Conservation (phyloP, 2,329 filamentous ascomycete genomes). For the Fusarium pilosicola region DNA sequence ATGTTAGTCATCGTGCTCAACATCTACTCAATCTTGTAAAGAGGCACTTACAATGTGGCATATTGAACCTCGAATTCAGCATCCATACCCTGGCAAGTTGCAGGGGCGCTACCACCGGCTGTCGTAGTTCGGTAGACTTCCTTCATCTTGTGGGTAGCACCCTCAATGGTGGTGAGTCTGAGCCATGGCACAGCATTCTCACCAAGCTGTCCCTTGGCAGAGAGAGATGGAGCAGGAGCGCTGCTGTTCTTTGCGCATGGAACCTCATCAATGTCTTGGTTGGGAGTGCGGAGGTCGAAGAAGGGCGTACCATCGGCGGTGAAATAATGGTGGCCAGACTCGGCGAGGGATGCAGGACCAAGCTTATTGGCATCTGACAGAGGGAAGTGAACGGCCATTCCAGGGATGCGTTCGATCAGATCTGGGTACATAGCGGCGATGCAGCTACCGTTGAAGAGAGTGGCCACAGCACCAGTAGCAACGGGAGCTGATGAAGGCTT, state of each 20-base stretch:
- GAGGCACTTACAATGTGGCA: slow-evolving; percentile 78
- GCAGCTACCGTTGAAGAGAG: slow-evolving; percentile 89
- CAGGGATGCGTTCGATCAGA: slow-evolving; percentile 71
- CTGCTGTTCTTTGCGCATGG: slow-evolving; percentile 70
- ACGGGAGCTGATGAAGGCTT: slow-evolving; percentile 70
- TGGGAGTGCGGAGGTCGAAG: slow-evolving; percentile 77
- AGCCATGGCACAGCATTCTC: slow-evolving; percentile 83
- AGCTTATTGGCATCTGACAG: slow-evolving; percentile 56
- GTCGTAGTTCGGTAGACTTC: slow-evolving; percentile 88
- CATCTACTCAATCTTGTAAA: background rate
- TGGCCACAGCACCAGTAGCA: slow-evolving; percentile 78
- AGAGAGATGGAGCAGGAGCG: slow-evolving; percentile 69
- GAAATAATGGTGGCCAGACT: slow-evolving; percentile 88
- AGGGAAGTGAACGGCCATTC: slow-evolving; percentile 74
- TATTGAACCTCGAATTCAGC: slow-evolving; percentile 80
- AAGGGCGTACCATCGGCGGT: slow-evolving; percentile 74
- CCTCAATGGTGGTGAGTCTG: slow-evolving; percentile 67
- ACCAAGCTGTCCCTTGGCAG: slow-evolving; percentile 68
- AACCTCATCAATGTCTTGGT: slow-evolving; percentile 65
- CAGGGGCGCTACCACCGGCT: slow-evolving; percentile 80
- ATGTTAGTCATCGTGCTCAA: slow-evolving; percentile 20
- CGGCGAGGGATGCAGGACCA: slow-evolving; percentile 68
- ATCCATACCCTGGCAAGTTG: slow-evolving; percentile 74
- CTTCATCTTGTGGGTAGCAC: slow-evolving; percentile 70
- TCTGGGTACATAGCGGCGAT: slow-evolving; percentile 75